These are phyloP conservation scores for Cytidiella melzeri DNA, from an alignment of 768 basidiomycete genomes.

Conservation along the genomic window DNA sequence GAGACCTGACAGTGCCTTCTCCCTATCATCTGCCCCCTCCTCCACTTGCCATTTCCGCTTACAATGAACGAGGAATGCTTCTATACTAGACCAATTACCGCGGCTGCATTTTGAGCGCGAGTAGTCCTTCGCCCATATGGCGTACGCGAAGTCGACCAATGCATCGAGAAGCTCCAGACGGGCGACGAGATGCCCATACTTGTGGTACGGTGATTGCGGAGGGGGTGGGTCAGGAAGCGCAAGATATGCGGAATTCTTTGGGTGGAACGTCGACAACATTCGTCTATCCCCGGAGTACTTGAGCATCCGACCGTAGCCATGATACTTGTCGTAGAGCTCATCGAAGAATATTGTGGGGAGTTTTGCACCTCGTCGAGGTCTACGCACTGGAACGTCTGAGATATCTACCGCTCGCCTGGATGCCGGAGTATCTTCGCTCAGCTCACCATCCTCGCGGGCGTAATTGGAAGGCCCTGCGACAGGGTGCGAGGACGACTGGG, in stretches of 20 bases:
- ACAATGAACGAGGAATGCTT: slow-evolving; percentile 47
- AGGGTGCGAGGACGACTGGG: slow-evolving; percentile 23
- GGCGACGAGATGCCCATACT: slow-evolving; percentile 68
- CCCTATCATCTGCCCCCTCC: slow-evolving; percentile 39
- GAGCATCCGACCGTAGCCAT: slow-evolving; percentile 62
- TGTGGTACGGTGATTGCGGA: slow-evolving; percentile 65
- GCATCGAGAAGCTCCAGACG: slow-evolving; percentile 78
- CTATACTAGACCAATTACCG: slow-evolving; percentile 1
- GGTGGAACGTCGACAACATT: slow-evolving; percentile 67
- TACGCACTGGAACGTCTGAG: slow-evolving; percentile 49
- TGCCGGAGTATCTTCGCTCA: slow-evolving; percentile 32
- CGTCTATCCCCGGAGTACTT: slow-evolving; percentile 83
- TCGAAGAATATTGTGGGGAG: slow-evolving; percentile 47
- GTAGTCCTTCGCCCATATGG: slow-evolving; percentile 72
- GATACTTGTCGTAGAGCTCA: slow-evolving; percentile 62
- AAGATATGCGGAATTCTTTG: slow-evolving; percentile 57
- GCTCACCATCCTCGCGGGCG: slow-evolving; percentile 41
- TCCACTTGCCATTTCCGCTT: slow-evolving; percentile 58
- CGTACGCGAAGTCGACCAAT: slow-evolving; percentile 77
- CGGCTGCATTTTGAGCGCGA: slow-evolving; percentile 32
- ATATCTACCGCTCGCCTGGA: slow-evolving; percentile 1
- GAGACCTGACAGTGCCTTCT: slow-evolving; percentile 65
- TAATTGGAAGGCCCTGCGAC: slow-evolving; percentile 28
- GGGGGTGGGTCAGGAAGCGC: slow-evolving; percentile 59
- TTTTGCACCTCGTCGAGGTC: slow-evolving; percentile 51